Base-by-base conservation (phyloP, 805 yeast species). In the Scheffersomyces spartinae region DNA sequence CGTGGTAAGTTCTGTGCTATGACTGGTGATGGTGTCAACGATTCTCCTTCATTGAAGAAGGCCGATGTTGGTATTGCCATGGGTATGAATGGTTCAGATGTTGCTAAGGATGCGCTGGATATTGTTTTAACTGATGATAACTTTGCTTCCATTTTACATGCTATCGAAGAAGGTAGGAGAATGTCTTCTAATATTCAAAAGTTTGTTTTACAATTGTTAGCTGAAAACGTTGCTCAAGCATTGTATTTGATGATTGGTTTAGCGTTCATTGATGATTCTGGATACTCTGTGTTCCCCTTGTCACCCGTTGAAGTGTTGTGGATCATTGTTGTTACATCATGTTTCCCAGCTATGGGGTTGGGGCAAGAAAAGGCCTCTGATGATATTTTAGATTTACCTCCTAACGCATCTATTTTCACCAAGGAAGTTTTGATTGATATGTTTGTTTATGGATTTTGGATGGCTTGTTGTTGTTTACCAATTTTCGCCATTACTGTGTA, bases 91-190 rank as follows among this genome's bases (percentile, higher is more conserved):
- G 98, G 98, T 32, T 91, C 97, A 0, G 98, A 88, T 52, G 98
- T 88, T 20, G 98, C 98, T 25, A 88, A 88, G 45, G 98, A 88
- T 52, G 97, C 97, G 2, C 82, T 95, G 3, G 98, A 88, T 52
- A 88, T 88, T 97, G 88, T 88, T 28, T 65, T 88, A 35, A 88
- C 95, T 3, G 95, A 88, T 54, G 97, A 91, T 52, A 96, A 91
- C 48, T 91, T 91, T 55, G 76, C 93, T 30, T 88, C 97, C 1
- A 91, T 91, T 39, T 60, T 91, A 37, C 74, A 74, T 35, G 98
- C 98, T 4, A 85, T 88, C 39, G 88, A 82, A 52, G 98, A 91
- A 57, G 99, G 88, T 18, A 62, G 88, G 40, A 61, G 86, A 38
- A 79, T 79, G 85, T 65, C 79, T 25, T 72, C 73, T 28, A 79